A percentile compares a stretch with the other conserved stretches of the same genome.
These are phyloP conservation scores for Cadophora gregata DNA, from an alignment of 2,329 filamentous ascomycete genomes.

Conservation along the genomic window DNA sequence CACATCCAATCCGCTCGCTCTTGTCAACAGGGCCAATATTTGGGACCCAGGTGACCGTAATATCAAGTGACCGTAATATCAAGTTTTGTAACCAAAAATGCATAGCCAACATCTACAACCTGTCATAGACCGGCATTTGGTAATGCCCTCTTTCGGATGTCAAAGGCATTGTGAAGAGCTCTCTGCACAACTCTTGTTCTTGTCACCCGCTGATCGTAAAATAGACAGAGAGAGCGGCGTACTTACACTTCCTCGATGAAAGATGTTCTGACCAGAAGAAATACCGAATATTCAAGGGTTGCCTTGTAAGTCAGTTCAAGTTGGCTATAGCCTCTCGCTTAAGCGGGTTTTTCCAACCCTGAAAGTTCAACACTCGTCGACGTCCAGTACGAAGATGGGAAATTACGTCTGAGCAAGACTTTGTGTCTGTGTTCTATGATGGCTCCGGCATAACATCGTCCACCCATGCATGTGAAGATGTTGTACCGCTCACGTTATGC, in stretches of 20 bases:
- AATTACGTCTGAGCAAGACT: neutral
- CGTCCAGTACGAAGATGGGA: neutral
- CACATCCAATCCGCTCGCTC: neutral
- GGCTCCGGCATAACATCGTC: neutral
- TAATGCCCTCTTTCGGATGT: neutral
- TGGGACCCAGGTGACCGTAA: neutral
- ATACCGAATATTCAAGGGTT: neutral
- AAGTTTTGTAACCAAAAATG: neutral
- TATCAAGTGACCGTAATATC: neutral
- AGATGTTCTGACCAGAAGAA: no score
- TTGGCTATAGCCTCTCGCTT: neutral
- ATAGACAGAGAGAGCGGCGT: no score
- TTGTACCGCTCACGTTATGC: neutral
- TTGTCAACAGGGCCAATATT: no score
- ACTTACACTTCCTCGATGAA: no score
- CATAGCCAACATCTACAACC: neutral
- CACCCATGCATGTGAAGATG: neutral
- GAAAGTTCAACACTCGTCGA: conserved; percentile 14
- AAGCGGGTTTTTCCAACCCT: conserved; percentile 6
- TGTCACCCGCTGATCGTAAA: no score
- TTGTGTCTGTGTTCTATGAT: neutral
- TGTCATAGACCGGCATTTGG: neutral
- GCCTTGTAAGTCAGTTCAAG: neutral
- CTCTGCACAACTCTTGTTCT: no score
- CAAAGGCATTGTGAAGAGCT: no score